Percentiles rank a stretch among this genome's conserved stretches.
phyloP scores from a whole-genome alignment of 2,329 filamentous ascomycete genomes.

The Pseudogymnoascus pannorum region DNA sequence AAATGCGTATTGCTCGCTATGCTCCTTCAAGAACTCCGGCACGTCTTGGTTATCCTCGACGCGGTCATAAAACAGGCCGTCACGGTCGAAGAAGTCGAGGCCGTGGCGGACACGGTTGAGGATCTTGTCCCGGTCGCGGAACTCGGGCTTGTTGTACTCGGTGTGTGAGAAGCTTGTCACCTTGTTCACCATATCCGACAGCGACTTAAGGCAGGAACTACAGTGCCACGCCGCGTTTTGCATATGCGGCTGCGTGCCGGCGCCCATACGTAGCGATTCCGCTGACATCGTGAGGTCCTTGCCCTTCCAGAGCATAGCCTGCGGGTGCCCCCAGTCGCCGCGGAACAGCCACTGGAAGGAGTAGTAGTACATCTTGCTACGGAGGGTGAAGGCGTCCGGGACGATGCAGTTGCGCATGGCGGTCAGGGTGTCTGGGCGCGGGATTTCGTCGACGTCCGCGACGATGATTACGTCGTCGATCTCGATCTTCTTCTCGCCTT shows the following conservation, averaged over 20 bases:
- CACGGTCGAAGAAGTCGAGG: constrained; percentile 35
- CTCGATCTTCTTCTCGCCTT: constrained; percentile 26
- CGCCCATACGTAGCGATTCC: constrained; percentile 32
- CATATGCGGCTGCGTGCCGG: constrained; percentile 18
- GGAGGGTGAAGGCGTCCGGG: constrained; percentile 28
- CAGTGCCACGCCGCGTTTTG: constrained; percentile 41
- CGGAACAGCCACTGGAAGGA: constrained; percentile 32
- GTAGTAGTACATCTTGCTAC: constrained; percentile 33
- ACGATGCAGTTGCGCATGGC: constrained; percentile 32
- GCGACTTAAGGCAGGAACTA: constrained; percentile 36
- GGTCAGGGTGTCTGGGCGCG: constrained; percentile 30
- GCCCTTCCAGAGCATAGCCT: constrained; percentile 37
- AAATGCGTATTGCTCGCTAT: constrained; percentile 20
- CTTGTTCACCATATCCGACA: constrained; percentile 36
- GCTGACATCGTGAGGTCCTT: constrained; percentile 33
- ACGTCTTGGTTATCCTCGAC: constrained; percentile 36
- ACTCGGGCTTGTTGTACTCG: constrained; percentile 33
- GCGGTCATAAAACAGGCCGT: constrained; percentile 30
- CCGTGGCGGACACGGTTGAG: constrained; percentile 37
- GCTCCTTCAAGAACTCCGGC: constrained; percentile 32
- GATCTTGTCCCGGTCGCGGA: constrained; percentile 34
- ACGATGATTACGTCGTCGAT: constrained; percentile 38
- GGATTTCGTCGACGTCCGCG: constrained; percentile 41
- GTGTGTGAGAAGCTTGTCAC: constrained; percentile 39
- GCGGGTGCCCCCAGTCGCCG: constrained; percentile 36